A percentile compares a stretch with the other conserved stretches of the same genome.
Conservation (phyloP, 306 rosid genomes). For the Citrullus amarus region DNA sequence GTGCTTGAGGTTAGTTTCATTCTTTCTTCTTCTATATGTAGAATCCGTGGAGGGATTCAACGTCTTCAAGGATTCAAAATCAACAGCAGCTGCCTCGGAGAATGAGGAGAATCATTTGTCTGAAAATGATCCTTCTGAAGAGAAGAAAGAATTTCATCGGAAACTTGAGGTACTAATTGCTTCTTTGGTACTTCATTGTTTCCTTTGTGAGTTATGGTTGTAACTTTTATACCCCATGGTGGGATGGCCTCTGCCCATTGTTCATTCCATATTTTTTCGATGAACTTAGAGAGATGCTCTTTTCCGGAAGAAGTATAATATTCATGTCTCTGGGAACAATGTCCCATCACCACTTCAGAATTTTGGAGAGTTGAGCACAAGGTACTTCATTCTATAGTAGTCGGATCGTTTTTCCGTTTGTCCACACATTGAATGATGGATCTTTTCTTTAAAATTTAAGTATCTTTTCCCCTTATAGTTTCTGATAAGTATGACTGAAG, state of each 20-base stretch:
- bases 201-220: neutral
- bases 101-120: slow-evolving; percentile 22
- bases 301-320: slow-evolving; percentile 53
- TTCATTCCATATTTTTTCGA: slow-evolving; percentile 2
- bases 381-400: slow-evolving; percentile 27
- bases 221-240: neutral
- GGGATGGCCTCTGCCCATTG: neutral
- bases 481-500: slow-evolving; percentile 13
- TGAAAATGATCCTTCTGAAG: slow-evolving; percentile 19
- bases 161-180: slow-evolving; percentile 57
- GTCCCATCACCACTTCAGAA: slow-evolving; percentile 65
- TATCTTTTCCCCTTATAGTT: neutral
- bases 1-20: no score
- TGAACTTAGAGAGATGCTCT: slow-evolving; percentile 49
- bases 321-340: slow-evolving; percentile 79
- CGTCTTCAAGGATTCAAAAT: slow-evolving; percentile 53
- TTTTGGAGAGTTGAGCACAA: slow-evolving; percentile 64
- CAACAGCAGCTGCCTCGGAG: slow-evolving; percentile 4
- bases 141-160: slow-evolving; percentile 50
- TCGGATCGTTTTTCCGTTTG: neutral
- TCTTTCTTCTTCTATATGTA: slow-evolving; percentile 3
- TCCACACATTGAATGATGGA: neutral
- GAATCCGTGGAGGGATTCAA: slow-evolving; percentile 62
- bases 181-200: neutral
- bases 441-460: neutral